Percentiles rank a stretch among this genome's conserved stretches.
Evolutionary conservation across 352 stramenopile species (phyloP).

Genomic region (Globisporangium nodosum): DNA sequence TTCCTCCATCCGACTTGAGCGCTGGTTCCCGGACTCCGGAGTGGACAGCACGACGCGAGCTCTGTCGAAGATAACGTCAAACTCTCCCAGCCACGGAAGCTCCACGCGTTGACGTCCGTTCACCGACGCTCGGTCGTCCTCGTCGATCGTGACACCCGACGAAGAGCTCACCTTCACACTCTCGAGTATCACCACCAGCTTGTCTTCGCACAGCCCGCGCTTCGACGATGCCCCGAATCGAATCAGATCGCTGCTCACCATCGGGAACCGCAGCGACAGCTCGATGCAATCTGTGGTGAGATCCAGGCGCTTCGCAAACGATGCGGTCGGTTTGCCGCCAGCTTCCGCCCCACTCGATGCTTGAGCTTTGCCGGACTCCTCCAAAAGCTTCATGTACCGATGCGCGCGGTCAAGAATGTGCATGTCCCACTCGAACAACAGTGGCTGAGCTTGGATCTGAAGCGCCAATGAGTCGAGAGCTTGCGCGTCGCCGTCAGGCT

Average conservation of each 20-base stretch:
- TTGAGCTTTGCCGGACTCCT: slow-evolving; percentile 37
- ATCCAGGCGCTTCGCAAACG: slow-evolving; percentile 56
- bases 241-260: slow-evolving; percentile 81
- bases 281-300: slow-evolving; percentile 69
- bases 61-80: slow-evolving; percentile 50
- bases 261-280: slow-evolving; percentile 72
- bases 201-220: slow-evolving; percentile 79
- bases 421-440: slow-evolving; percentile 86
- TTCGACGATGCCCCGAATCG: slow-evolving; percentile 74
- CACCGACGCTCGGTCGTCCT: slow-evolving; percentile 5
- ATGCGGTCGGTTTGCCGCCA: slow-evolving; percentile 2
- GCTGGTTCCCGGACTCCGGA: slow-evolving; percentile 52
- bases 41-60: slow-evolving; percentile 40
- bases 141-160: slow-evolving; percentile 1
- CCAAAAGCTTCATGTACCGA: slow-evolving; percentile 63
- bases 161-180: slow-evolving; percentile 42
- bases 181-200: slow-evolving; percentile 63
- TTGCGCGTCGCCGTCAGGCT: slow-evolving; percentile 22
- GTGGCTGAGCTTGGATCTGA: slow-evolving; percentile 65
- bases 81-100: slow-evolving; percentile 69
- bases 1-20: slow-evolving; percentile 32
- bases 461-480: slow-evolving; percentile 38
- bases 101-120: slow-evolving; percentile 5
- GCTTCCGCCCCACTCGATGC: neutral
- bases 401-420: slow-evolving; percentile 77